These are phyloP conservation scores for Pseudocercospora macadamiae DNA, from an alignment of 2,329 filamentous ascomycete species.

Conservation along the genomic window DNA sequence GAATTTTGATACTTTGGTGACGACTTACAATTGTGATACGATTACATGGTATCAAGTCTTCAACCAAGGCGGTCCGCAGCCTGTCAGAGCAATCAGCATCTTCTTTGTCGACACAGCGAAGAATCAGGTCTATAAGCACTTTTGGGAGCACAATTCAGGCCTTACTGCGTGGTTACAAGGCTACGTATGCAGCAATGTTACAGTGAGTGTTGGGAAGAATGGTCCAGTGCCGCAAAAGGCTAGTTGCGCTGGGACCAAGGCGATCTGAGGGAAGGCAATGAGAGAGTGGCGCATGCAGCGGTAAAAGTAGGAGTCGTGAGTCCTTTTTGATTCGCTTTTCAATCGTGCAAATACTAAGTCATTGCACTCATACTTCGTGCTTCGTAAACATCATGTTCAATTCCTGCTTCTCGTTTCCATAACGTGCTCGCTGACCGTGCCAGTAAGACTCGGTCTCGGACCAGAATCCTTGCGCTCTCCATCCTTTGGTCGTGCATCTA, in stretches of 20 bases:
- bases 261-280: no score
- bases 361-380: conserved; percentile 2
- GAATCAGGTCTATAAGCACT: conserved; percentile 8
- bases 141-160: conserved; percentile 9
- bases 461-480: conserved; percentile 30
- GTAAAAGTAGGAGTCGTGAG: not conserved
- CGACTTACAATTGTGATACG: conserved; percentile 9
- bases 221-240: no score
- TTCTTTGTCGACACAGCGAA: conserved; percentile 5
- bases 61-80: conserved; percentile 1
- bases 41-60: conserved; percentile 14
- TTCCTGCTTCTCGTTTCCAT: conserved; percentile 34
- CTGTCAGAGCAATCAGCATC: conserved; percentile 11
- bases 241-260: no score
- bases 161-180: conserved; percentile 9
- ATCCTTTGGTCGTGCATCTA: conserved; percentile 18
- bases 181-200: not conserved
- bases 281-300: no score
- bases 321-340: conserved; percentile 4
- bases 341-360: conserved; percentile 3
- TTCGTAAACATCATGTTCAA: conserved; percentile 18
- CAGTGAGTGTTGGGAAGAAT: not conserved
- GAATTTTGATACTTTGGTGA: conserved; percentile 2
- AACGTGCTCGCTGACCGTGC: conserved; percentile 33
- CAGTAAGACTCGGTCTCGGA: conserved; percentile 20